Evolutionary conservation across 306 rosid species (phyloP).

Genomic region (Prinsepia uniflora): DNA sequence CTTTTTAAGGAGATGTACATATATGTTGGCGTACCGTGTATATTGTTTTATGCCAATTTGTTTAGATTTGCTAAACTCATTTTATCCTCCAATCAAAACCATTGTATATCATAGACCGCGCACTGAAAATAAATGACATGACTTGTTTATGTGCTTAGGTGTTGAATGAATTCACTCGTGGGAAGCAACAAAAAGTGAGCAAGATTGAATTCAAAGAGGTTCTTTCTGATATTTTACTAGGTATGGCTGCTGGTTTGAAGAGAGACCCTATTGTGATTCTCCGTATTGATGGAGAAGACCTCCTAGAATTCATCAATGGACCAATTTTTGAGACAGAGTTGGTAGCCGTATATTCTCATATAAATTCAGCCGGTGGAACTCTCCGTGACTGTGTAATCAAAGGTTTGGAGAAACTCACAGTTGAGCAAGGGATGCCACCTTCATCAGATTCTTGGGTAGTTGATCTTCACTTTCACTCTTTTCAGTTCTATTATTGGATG

Average conservation of each 20-base stretch:
- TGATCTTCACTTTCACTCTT: background rate
- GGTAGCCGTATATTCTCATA: constrained; percentile 47
- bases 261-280: constrained; percentile 88
- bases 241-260: constrained; percentile 98
- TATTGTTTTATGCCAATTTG: background rate
- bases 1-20: no score
- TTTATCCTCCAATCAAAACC: background rate
- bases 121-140: background rate
- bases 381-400: constrained; percentile 50
- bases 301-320: constrained; percentile 64
- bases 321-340: constrained; percentile 66
- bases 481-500: background rate
- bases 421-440: constrained; percentile 96
- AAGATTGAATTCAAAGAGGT: constrained; percentile 89
- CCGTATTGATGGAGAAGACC: constrained; percentile 96
- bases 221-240: constrained; percentile 81
- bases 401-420: constrained; percentile 68
- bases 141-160: constrained; percentile 40
- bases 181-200: constrained; percentile 77
- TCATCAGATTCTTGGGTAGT: constrained; percentile 88
- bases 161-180: constrained; percentile 88
- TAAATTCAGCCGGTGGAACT: constrained; percentile 38
- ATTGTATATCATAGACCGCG: background rate
- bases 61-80: background rate
- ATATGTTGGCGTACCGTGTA: no score